Base-by-base conservation (phyloP, 1,284 basidiomycete genomes). In the Mycena citricolor region DNA sequence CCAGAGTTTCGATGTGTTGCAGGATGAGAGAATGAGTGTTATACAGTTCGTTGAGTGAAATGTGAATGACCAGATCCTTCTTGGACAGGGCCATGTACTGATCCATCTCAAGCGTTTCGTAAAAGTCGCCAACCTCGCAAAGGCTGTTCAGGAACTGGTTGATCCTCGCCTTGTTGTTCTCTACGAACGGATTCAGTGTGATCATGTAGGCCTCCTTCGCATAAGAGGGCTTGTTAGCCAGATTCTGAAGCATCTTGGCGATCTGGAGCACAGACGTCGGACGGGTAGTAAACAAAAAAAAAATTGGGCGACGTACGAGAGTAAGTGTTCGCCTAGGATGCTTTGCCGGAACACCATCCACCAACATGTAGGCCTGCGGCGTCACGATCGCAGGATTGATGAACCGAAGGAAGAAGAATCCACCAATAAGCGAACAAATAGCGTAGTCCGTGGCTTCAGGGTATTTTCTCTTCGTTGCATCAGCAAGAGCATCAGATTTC, bases 301-400 rank as follows among this genome's bases (percentile, higher is more conserved):
- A 7, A 14, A 29, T 8, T 29, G 21, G 22, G 29, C 24, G 33
- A n/a, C 47, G 36, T 54, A 94, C 91, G 62, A 99, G 74, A 17
- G 97, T 99, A 57, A 99, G 72, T 12, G 97, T 99, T 57, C 97
- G 81, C 38, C 97, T 78, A 19, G 95, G 94, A 63, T 98, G 93
- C 67, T 97, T 98, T 8, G 97, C 94, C 0, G 97, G 97, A 16
- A 95, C 88, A 34, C 90, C 91, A 61, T 98, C 94, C 29, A 99
- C 94, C 36, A 99, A 82, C 95, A 99, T 98, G 66, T 99, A 99
- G 17, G 97, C 95, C 64, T 99, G 97, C 0, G 97, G 97, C 2
- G 97, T 98, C 45, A 99, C 97, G 54, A 99, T 94, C n/a, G 97
- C 97, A 3, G 97, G 97, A 62, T 99, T 99, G 74, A 99, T 97